Conservation (phyloP, 768 basidiomycete species). For the Tricholoma sp. region DNA sequence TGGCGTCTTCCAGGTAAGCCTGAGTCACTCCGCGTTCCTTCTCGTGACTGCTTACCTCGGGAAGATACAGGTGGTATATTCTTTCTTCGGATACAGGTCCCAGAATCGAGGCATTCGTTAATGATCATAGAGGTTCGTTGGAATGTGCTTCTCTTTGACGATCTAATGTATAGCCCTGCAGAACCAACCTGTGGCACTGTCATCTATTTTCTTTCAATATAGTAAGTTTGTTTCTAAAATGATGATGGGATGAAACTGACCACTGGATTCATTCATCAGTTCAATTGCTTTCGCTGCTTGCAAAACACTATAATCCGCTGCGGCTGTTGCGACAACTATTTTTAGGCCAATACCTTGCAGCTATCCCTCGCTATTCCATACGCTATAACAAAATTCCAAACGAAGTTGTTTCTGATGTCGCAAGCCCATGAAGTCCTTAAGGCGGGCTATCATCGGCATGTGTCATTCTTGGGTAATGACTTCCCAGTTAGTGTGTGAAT, state of each 20-base stretch:
- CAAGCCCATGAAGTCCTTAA: background rate
- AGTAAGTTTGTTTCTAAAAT: slow-evolving; percentile 29
- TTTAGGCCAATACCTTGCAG: slow-evolving; percentile 42
- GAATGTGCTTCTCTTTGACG: background rate
- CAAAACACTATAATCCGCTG: slow-evolving; percentile 54
- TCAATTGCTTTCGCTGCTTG: slow-evolving; percentile 43
- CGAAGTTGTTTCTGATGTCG: background rate
- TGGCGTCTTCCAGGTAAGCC: slow-evolving; percentile 69
- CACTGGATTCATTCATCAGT: slow-evolving; percentile 25
- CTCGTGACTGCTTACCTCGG: background rate
- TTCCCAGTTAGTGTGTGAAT: background rate
- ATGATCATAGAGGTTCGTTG: slow-evolving; percentile 30
- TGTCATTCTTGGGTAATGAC: background rate
- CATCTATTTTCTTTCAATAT: slow-evolving; percentile 55
- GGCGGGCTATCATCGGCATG: background rate
- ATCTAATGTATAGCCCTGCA: slow-evolving; percentile 15
- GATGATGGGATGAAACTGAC: background rate
- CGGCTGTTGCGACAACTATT: slow-evolving; percentile 46
- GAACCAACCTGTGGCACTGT: slow-evolving; percentile 50
- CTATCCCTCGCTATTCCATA: slow-evolving; percentile 41
- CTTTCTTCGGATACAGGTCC: slow-evolving; percentile 23
- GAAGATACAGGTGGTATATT: slow-evolving; percentile 25
- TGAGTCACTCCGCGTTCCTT: background rate
- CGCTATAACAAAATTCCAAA: slow-evolving; percentile 26
- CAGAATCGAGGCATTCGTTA: slow-evolving; percentile 14